phyloP scores from a whole-genome alignment of 2,329 filamentous ascomycete species.

The Fusarium siculi region DNA sequence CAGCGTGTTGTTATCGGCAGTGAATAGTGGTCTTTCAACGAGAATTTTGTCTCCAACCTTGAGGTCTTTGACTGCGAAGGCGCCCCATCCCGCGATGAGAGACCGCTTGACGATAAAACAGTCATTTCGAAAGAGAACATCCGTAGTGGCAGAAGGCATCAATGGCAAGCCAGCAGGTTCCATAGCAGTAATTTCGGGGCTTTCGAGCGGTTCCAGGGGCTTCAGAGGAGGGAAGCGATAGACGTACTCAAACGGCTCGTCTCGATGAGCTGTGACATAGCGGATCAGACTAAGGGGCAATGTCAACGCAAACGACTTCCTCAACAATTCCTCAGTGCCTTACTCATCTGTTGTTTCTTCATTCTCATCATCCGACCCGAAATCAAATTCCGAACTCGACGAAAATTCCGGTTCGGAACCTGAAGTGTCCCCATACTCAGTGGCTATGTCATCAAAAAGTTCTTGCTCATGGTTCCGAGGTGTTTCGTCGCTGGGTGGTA shows the following conservation, averaged over 20 bases:
- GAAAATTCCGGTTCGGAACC: conserved; percentile 35
- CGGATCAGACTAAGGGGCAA: conserved; percentile 26
- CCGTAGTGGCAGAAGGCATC: not conserved
- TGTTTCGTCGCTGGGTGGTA: conserved; percentile 4
- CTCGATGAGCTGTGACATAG: conserved; percentile 22
- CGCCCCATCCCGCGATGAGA: conserved; percentile 56
- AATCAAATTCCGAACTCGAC: conserved; percentile 35
- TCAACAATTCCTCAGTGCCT: not conserved
- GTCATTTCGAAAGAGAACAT: conserved; percentile 50
- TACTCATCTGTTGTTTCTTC: conserved; percentile 40
- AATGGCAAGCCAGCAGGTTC: conserved; percentile 6
- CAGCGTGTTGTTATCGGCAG: conserved; percentile 44
- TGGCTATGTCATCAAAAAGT: conserved; percentile 2
- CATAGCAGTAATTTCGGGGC: not conserved
- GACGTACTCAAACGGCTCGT: conserved; percentile 4
- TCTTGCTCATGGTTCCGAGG: not conserved
- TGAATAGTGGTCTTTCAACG: conserved; percentile 57
- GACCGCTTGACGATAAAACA: conserved; percentile 56
- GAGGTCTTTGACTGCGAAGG: conserved; percentile 57
- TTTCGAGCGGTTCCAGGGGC: conserved; percentile 14
- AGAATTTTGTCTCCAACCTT: conserved; percentile 54
- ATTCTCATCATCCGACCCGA: conserved; percentile 36
- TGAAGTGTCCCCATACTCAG: conserved; percentile 31
- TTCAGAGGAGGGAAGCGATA: conserved; percentile 16
- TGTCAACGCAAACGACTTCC: not conserved